These are phyloP conservation scores for Hypoxylon sp. DNA, from an alignment of 2,329 filamentous ascomycete species.

Conservation along the genomic window DNA sequence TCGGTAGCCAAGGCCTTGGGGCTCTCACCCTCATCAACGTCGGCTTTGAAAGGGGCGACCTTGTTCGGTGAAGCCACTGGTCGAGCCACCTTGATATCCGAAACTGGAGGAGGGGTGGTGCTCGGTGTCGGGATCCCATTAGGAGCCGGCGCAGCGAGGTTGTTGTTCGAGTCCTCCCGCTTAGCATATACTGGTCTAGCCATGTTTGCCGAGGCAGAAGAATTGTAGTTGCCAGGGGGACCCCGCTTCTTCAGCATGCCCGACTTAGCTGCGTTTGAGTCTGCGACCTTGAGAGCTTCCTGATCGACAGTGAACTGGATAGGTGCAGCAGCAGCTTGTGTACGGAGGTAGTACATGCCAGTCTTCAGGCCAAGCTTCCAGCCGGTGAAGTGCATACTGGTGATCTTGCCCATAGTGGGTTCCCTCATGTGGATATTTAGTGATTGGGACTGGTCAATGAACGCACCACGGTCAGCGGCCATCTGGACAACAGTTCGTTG, in stretches of 20 bases:
- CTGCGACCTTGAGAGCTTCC: conserved; percentile 89
- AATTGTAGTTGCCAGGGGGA: conserved; percentile 68
- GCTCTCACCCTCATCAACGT: conserved; percentile 82
- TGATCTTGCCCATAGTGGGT: conserved; percentile 99
- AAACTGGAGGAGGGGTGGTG: conserved; percentile 72
- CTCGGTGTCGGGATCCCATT: conserved; percentile 79
- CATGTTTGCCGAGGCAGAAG: conserved; percentile 71
- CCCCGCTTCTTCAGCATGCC: conserved; percentile 78
- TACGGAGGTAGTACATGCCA: conserved; percentile 99
- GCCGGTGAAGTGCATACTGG: conserved; percentile 98
- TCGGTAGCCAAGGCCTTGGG: conserved; percentile 84
- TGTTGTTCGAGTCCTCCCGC: conserved; percentile 63
- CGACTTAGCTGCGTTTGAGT: conserved; percentile 80
- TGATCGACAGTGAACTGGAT: conserved; percentile 99
- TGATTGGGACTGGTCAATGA: conserved; percentile 98
- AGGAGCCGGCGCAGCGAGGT: conserved; percentile 57
- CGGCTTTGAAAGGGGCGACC: conserved; percentile 80
- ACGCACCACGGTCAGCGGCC: conserved; percentile 97
- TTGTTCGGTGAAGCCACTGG: conserved; percentile 71
- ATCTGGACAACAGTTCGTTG: conserved; percentile 97
- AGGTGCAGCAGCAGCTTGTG: conserved; percentile 94
- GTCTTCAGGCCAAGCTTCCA: conserved; percentile 99
- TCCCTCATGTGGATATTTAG: conserved; percentile 99
- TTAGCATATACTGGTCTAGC: conserved; percentile 77
- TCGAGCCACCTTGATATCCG: conserved; percentile 59